Evolutionary conservation across 2,329 filamentous ascomycete genomes (phyloP).

Genomic region (Huntiella bhutanensis): DNA sequence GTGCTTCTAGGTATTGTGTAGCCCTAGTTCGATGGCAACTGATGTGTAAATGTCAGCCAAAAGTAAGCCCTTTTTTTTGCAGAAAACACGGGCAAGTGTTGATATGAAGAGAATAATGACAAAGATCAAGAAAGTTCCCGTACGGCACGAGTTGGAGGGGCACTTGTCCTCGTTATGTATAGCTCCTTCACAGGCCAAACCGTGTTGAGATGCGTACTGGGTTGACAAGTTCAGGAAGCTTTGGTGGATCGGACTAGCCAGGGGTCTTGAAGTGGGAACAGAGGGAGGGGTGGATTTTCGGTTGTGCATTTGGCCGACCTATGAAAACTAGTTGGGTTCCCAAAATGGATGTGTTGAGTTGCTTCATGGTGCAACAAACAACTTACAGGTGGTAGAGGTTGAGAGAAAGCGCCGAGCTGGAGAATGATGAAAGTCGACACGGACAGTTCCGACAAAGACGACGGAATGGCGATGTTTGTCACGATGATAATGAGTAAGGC

Average conservation of each 20-base stretch:
- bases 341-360: conserved; percentile 4
- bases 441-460: too few relatives aligned
- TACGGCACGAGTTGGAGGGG: neutral
- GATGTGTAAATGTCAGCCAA: neutral
- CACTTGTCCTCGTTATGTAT: conserved; percentile 2
- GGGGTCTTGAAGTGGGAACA: conserved; percentile 1
- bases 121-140: too few relatives aligned
- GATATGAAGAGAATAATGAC: neutral
- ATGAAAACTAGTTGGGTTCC: neutral
- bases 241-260: conserved; percentile 1
- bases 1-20: conserved; percentile 1
- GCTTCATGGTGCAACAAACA: neutral
- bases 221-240: neutral
- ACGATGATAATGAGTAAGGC: too few relatives aligned
- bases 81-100: neutral
- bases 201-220: conserved; percentile 2
- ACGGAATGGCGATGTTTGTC: too few relatives aligned
- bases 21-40: neutral
- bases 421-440: neutral
- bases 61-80: neutral
- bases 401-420: neutral
- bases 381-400: neutral
- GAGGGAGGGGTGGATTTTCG: conserved; percentile 4
- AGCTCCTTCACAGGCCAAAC: neutral
- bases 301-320: neutral